phyloP scores from a whole-genome alignment of 176 grass and related monocot genomes.

The Musa beccarii region DNA sequence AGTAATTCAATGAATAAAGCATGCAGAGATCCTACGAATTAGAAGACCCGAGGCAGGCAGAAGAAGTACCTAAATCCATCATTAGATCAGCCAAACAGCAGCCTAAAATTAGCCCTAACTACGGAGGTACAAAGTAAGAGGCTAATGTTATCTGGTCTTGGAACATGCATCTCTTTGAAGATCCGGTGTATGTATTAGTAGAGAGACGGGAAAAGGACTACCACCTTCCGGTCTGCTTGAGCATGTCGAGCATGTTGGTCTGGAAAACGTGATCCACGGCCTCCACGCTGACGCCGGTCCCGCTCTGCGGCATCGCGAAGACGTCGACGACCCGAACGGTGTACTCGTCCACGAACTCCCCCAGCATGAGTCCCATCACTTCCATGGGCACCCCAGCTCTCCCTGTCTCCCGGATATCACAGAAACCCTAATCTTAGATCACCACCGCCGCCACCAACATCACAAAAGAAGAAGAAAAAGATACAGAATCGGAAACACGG shows the following conservation, averaged over 20 bases:
- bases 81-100: too few relatives aligned
- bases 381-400: conserved; percentile 92
- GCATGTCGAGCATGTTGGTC: conserved; percentile 98
- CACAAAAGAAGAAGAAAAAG: background rate
- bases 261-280: conserved; percentile 94
- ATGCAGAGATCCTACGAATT: too few relatives aligned
- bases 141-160: too few relatives aligned
- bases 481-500: background rate
- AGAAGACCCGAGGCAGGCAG: too few relatives aligned
- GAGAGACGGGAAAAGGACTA: background rate
- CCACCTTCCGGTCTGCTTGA: conserved; percentile 93
- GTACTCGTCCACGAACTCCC: conserved; percentile 96
- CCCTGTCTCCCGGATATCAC: conserved; percentile 21
- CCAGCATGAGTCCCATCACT: conserved; percentile 97
- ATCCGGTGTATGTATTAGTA: too few relatives aligned
- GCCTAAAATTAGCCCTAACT: too few relatives aligned
- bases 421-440: conserved; percentile 1
- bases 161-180: too few relatives aligned
- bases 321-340: conserved; percentile 83
- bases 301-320: conserved; percentile 99
- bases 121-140: too few relatives aligned
- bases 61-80: too few relatives aligned
- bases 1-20: too few relatives aligned
- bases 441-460: background rate
- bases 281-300: conserved; percentile 88